Evolutionary conservation across 2,329 filamentous ascomycete genomes (phyloP).

Genomic region (Colletotrichum caudatum): DNA sequence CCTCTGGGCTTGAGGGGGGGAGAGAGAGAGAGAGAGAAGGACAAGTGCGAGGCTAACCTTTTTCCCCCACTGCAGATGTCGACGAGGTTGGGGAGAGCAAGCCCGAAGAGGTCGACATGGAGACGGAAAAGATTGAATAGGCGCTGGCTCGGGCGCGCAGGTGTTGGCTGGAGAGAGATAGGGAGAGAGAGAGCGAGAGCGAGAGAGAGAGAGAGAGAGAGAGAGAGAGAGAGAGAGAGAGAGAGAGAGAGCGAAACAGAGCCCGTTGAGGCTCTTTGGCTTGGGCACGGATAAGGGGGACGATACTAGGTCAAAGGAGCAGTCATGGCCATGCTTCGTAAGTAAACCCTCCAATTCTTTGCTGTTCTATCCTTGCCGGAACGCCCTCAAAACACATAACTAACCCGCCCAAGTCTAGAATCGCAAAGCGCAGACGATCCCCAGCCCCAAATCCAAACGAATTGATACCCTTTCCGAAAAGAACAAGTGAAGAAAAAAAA

Average conservation of each 20-base stretch:
- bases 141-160: too few relatives aligned
- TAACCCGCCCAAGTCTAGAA: slow-evolving; percentile 13
- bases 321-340: slow-evolving; percentile 36
- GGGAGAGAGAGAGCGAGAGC: not conserved
- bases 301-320: slow-evolving; percentile 6
- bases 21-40: not conserved
- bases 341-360: not conserved
- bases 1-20: too few relatives aligned
- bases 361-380: not conserved
- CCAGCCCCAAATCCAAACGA: slow-evolving; percentile 30
- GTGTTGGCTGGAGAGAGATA: not conserved
- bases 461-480: slow-evolving; percentile 32
- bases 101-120: slow-evolving; percentile 10
- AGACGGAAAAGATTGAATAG: slow-evolving; percentile 32
- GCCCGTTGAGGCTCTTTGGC: not conserved
- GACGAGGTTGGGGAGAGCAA: slow-evolving; percentile 7
- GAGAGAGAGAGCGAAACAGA: not conserved
- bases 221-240: not conserved
- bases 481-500: not conserved
- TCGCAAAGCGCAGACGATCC: not conserved
- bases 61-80: not conserved
- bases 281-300: not conserved
- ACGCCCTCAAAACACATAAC: not conserved
- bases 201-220: not conserved
- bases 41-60: not conserved